phyloP scores from a whole-genome alignment of 1,139 yeast species.

The Neolecta irregularis region DNA sequence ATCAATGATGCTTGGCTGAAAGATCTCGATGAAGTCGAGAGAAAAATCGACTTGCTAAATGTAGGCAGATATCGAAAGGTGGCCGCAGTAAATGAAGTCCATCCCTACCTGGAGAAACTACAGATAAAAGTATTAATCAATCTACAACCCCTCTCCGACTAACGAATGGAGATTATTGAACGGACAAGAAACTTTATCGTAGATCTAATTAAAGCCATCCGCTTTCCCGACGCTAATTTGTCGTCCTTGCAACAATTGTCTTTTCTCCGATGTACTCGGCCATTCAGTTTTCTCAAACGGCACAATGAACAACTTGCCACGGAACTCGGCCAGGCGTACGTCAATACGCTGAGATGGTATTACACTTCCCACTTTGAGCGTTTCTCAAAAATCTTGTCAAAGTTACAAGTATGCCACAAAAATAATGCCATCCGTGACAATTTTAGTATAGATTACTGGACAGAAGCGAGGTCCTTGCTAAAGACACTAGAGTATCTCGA shows the following conservation, averaged over 20 bases:
- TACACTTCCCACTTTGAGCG: conserved; percentile 65
- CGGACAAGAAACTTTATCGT: conserved; percentile 59
- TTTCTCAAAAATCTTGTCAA: conserved; percentile 61
- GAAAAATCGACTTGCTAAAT: conserved; percentile 12
- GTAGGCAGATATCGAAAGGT: conserved; percentile 7
- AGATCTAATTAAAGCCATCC: conserved; percentile 43
- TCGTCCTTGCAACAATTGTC: conserved; percentile 54
- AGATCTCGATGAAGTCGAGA: conserved; percentile 14
- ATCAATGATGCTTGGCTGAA: conserved; percentile 13
- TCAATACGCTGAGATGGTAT: conserved; percentile 87
- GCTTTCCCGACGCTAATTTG: conserved; percentile 40
- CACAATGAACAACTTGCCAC: conserved; percentile 50
- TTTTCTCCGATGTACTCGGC: conserved; percentile 44
- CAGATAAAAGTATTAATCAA: conserved; percentile 14
- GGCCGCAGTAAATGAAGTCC: conserved; percentile 11
- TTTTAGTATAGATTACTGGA: background rate
- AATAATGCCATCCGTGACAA: background rate
- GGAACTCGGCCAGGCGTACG: conserved; percentile 68
- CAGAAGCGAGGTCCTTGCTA: background rate
- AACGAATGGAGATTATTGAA: conserved; percentile 43
- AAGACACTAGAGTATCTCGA: background rate
- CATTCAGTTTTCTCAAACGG: conserved; percentile 39
- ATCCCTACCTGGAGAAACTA: conserved; percentile 8
- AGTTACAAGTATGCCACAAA: background rate
- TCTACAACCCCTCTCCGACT: conserved; percentile 25